phyloP scores from a whole-genome alignment of 352 stramenopile species.

The Thalassiosira exigua region DNA sequence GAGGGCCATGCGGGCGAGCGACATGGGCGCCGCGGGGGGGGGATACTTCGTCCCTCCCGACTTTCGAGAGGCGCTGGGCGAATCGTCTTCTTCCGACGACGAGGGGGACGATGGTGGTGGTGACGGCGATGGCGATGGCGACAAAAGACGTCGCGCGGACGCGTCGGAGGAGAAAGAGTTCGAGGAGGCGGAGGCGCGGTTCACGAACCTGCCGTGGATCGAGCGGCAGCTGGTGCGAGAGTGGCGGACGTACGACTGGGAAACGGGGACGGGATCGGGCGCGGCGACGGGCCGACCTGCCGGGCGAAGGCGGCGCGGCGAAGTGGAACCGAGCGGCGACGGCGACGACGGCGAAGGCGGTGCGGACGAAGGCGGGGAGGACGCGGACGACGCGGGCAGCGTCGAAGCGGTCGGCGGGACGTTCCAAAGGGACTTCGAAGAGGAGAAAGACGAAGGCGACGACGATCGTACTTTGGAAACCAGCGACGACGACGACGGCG shows the following conservation, averaged over 20 bases:
- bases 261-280: not conserved
- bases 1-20: constrained; percentile 29
- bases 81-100: not conserved
- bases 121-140: not conserved
- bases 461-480: constrained; percentile 51
- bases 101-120: constrained; percentile 12
- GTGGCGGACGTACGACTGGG: constrained; percentile 75
- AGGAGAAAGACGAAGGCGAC: constrained; percentile 33
- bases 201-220: constrained; percentile 77
- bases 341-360: constrained; percentile 10
- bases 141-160: constrained; percentile 39
- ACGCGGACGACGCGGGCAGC: not conserved
- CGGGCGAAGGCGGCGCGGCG: not conserved
- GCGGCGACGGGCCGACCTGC: not conserved
- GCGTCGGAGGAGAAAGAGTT: no score
- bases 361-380: not conserved
- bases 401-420: not conserved
- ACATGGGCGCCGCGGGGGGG: constrained; percentile 28
- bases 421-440: not conserved
- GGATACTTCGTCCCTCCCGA: constrained; percentile 30
- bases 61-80: not conserved
- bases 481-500: constrained; percentile 17
- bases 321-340: not conserved
- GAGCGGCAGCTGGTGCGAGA: constrained; percentile 81
- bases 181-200: constrained; percentile 54